These are phyloP conservation scores for Globisporangium heterothallicum DNA, from an alignment of 352 stramenopile species.

Conservation along the genomic window DNA sequence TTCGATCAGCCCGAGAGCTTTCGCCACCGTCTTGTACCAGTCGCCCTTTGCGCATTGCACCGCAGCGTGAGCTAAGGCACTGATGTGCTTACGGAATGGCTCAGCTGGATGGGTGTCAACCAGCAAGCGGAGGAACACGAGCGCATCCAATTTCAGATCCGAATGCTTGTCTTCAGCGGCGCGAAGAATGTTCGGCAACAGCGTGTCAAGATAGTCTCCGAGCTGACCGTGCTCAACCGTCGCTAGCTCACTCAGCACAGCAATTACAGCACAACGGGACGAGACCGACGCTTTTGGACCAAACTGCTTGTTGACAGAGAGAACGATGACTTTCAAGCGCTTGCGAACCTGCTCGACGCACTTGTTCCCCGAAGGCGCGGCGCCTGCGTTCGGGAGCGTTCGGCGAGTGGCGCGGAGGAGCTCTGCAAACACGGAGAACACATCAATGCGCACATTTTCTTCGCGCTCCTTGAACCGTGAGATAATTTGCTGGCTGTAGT, in stretches of 20 bases:
- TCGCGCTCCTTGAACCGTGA: slow-evolving; percentile 95
- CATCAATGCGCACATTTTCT: slow-evolving; percentile 97
- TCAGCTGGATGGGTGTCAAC: slow-evolving; percentile 87
- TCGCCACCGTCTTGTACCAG: slow-evolving; percentile 99
- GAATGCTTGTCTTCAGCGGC: slow-evolving; percentile 91
- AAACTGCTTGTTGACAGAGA: slow-evolving; percentile 79
- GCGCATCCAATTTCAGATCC: slow-evolving; percentile 94
- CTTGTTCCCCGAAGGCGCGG: slow-evolving; percentile 24
- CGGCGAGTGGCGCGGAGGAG: slow-evolving; percentile 82
- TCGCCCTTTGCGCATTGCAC: slow-evolving; percentile 91
- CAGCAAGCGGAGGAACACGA: slow-evolving; percentile 91
- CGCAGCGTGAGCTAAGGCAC: slow-evolving; percentile 81
- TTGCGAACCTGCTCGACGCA: slow-evolving; percentile 55
- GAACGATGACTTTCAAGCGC: slow-evolving; percentile 64
- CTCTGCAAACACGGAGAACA: slow-evolving; percentile 93
- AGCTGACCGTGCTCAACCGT: slow-evolving; percentile 72
- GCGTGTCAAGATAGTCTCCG: slow-evolving; percentile 52
- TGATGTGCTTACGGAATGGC: slow-evolving; percentile 77
- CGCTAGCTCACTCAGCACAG: slow-evolving; percentile 81
- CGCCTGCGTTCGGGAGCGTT: slow-evolving; percentile 25
- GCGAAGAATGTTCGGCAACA: slow-evolving; percentile 79
- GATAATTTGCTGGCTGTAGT: slow-evolving; percentile 80
- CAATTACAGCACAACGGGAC: slow-evolving; percentile 77
- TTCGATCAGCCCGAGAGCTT: slow-evolving; percentile 91
- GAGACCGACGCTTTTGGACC: slow-evolving; percentile 68